Base-by-base conservation (phyloP, 2,329 filamentous ascomycete species). In the Aspergillus brunneoviolaceus region DNA sequence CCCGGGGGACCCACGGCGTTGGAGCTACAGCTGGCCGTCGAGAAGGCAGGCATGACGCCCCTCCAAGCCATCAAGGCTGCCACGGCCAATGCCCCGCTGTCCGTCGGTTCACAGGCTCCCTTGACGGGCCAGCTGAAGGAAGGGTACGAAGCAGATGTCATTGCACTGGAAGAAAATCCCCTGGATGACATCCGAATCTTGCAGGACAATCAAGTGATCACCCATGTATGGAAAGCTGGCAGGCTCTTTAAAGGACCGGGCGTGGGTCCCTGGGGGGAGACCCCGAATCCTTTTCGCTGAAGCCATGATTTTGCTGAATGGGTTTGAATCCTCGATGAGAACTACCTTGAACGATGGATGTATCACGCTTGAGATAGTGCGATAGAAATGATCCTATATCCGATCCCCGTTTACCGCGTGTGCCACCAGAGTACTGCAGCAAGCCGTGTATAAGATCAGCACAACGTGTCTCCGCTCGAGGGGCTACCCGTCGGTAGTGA, bases 91-190 rank as follows among this genome's bases (percentile, higher is more conserved):
- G 52, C 39, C 12, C 52, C 52, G 5, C n/a, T 55, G 35, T 47
- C 39, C 9, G 23, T 55, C 16, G 52, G 52, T 14, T 25, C 39
- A 12, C 52, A 55, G 25, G 52, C 52, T n/a, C 52, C 52, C 1
- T 33, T 47, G 5, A 55, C 52, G 2, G 52, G 52, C 19, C 52
- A 55, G 42, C 52, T 55, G 21, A 39, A 39, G 10, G 52, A 55
- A n/a, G 52, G 52, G 4, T 55, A 55, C 23, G 52, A 55, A 16
- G 52, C 52, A 3, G 52, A 55, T 48, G 35, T 55, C 9, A 55
- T 55, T 21, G 52, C 52, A 2, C 25, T 55, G 25, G 52, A 55
- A 29, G 52, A 55, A 29, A 55, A 33, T 29, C 52, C 52, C 9
- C 47, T 55, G 35, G 39, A 47, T 2, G 42, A 55, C 2, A 55